These are phyloP conservation scores for Verticillium alfalfae DNA, from an alignment of 2,329 filamentous ascomycete genomes.

Conservation along the genomic window DNA sequence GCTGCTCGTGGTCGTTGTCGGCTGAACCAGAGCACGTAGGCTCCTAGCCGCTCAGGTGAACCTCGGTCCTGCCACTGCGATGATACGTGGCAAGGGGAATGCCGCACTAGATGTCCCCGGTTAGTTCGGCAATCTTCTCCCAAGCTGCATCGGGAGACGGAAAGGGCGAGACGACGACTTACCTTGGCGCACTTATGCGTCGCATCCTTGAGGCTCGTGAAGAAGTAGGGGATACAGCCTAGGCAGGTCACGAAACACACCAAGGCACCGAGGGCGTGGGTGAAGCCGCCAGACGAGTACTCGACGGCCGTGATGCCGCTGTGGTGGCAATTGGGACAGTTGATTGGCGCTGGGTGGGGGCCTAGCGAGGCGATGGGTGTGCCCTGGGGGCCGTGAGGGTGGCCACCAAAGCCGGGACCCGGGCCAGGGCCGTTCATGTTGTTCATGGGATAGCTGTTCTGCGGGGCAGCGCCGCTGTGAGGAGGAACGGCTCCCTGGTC, in stretches of 20 bases:
- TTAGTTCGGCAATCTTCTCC: no score
- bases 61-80: slow-evolving; percentile 16
- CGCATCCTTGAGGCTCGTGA: slow-evolving; percentile 14
- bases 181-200: slow-evolving; percentile 15
- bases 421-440: not conserved
- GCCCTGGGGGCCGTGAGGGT: not conserved
- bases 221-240: slow-evolving; percentile 16
- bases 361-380: slow-evolving; percentile 12
- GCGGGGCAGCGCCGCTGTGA: not conserved
- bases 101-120: slow-evolving; percentile 8
- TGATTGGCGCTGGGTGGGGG: slow-evolving; percentile 11
- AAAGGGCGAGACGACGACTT: not conserved
- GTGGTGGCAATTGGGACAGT: slow-evolving; percentile 15
- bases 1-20: no score
- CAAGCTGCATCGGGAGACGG: no score
- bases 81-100: slow-evolving; percentile 18
- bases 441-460: not conserved
- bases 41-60: slow-evolving; percentile 9
- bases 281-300: slow-evolving; percentile 14
- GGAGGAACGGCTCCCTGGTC: not conserved
- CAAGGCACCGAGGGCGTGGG: slow-evolving; percentile 13
- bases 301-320: slow-evolving; percentile 13
- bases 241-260: slow-evolving; percentile 14
- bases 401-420: not conserved
- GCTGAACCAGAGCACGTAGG: no score